A percentile compares a stretch with the other conserved stretches of the same genome.
Conservation (phyloP, 108 stramenopile species). For the Skeletonema menzelii region DNA sequence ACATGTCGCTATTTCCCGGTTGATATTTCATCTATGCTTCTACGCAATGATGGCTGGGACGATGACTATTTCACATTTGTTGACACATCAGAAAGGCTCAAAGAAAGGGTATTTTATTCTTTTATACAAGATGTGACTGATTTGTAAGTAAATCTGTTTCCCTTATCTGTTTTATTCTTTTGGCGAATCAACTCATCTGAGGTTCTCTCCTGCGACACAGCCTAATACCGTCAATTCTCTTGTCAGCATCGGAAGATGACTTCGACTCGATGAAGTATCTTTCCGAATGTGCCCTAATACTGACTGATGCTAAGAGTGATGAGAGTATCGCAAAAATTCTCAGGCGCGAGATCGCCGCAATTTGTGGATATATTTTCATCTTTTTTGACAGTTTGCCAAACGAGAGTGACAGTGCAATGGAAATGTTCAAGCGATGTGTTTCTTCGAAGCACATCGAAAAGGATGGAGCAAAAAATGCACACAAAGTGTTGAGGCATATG, state of each 20-base stretch:
- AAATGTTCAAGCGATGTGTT: constrained; percentile 29
- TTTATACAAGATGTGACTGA: constrained; percentile 25
- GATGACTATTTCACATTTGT: constrained; percentile 28
- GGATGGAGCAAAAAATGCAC: constrained; percentile 36
- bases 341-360: constrained; percentile 35
- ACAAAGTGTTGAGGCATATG: constrained; percentile 33
- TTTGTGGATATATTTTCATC: constrained; percentile 36
- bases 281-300: constrained; percentile 25
- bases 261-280: constrained; percentile 13
- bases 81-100: constrained; percentile 1
- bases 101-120: constrained; percentile 20
- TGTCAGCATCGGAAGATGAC: constrained; percentile 17
- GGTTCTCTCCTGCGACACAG: background rate
- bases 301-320: constrained; percentile 24
- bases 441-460: constrained; percentile 33
- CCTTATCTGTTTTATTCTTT: background rate
- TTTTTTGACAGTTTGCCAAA: constrained; percentile 20
- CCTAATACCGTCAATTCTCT: constrained; percentile 37
- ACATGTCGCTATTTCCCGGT: constrained; percentile 29
- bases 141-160: constrained; percentile 10
- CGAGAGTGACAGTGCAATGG: constrained; percentile 15
- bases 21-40: constrained; percentile 30
- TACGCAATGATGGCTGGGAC: constrained; percentile 25
- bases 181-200: background rate
- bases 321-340: constrained; percentile 44